Conservation (phyloP, 495 filamentous ascomycete genomes). For the Pyrenula aspistea region DNA sequence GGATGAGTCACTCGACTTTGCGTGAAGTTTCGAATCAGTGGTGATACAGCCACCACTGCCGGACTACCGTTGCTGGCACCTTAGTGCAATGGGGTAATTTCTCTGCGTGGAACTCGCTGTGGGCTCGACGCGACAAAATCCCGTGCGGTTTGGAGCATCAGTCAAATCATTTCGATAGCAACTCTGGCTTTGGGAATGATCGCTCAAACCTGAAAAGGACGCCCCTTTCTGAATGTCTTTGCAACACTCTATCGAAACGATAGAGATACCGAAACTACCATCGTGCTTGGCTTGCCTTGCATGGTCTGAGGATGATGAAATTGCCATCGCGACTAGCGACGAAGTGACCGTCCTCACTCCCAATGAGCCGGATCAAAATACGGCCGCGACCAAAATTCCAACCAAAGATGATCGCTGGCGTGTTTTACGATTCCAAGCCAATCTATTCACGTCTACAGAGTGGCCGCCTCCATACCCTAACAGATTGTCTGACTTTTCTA, state of each 20-base stretch:
- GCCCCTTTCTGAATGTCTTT: neutral
- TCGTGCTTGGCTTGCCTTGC: conserved; percentile 39
- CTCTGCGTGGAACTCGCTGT: too few species aligned
- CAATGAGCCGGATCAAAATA: neutral
- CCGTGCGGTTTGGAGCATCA: too few species aligned
- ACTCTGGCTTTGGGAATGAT: too few species aligned
- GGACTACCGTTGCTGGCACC: too few species aligned
- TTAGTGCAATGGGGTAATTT: too few species aligned
- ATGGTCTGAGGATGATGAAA: conserved; percentile 52
- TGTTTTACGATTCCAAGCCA: conserved; percentile 30
- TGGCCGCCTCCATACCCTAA: conserved; percentile 34
- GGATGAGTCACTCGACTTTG: too few species aligned
- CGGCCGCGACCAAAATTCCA: conserved; percentile 1
- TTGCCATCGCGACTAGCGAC: conserved; percentile 48
- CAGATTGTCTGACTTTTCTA: conserved; percentile 37
- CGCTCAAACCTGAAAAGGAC: too few species aligned
- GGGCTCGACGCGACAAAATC: too few species aligned
- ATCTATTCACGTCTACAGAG: conserved; percentile 41
- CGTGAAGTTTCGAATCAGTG: too few species aligned
- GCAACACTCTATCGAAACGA: neutral
- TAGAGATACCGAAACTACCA: conserved; percentile 8
- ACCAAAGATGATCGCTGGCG: conserved; percentile 17
- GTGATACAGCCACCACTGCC: too few species aligned
- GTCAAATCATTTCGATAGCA: too few species aligned
- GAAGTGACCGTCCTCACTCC: conserved; percentile 36